A percentile compares a stretch with the other conserved stretches of the same genome.
Evolutionary conservation across 768 basidiomycete genomes (phyloP).

Genomic region (Russula brevipes): DNA sequence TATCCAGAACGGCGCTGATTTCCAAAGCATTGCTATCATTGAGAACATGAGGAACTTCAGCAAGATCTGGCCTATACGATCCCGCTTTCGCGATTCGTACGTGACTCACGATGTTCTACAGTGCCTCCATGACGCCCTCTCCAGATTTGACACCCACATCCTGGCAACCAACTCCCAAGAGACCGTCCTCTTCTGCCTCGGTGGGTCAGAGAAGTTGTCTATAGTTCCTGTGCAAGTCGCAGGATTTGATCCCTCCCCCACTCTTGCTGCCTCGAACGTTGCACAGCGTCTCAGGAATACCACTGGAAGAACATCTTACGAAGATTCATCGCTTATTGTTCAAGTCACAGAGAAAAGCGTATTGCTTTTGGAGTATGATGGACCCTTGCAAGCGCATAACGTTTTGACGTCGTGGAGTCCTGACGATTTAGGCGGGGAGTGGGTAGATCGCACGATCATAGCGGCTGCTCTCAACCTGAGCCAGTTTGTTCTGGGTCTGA

Average conservation of each 20-base stretch:
- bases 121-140: neutral
- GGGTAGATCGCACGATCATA: constrained; percentile 46
- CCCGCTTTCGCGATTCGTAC: constrained; percentile 45
- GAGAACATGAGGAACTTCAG: constrained; percentile 54
- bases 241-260: constrained; percentile 50
- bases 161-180: constrained; percentile 55
- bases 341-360: constrained; percentile 66
- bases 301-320: constrained; percentile 31
- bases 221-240: constrained; percentile 34
- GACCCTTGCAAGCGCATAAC: constrained; percentile 38
- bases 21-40: constrained; percentile 56
- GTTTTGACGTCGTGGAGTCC: constrained; percentile 40
- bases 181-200: constrained; percentile 52
- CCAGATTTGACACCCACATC: constrained; percentile 51
- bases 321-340: constrained; percentile 52
- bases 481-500: constrained; percentile 59
- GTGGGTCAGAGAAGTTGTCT: constrained; percentile 40
- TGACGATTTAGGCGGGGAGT: constrained; percentile 26
- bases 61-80: constrained; percentile 56
- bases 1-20: constrained; percentile 77
- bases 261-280: constrained; percentile 62
- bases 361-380: constrained; percentile 53
- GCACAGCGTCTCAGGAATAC: constrained; percentile 30
- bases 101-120: constrained; percentile 26
- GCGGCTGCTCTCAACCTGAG: constrained; percentile 65